Conservation (phyloP, 805 yeast genomes). For the Suhomyces canberraensis region DNA sequence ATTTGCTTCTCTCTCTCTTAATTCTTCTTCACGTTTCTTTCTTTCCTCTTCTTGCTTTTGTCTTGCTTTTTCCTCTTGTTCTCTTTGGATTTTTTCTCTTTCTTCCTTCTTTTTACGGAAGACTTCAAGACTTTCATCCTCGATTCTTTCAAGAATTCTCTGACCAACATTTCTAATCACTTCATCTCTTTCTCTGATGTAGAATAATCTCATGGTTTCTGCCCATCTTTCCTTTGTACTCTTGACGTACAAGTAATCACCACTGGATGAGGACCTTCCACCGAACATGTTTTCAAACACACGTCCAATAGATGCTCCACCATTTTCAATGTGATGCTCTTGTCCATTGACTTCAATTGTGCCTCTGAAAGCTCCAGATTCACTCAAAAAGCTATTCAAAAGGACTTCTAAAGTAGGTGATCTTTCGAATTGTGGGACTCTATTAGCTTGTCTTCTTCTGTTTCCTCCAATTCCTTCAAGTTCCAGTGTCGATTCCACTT, state of each 20-base stretch:
- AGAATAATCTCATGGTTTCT: slow-evolving; percentile 52
- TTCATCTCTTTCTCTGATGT: slow-evolving; percentile 28
- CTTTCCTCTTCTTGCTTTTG: slow-evolving; percentile 31
- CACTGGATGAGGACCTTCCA: slow-evolving; percentile 7
- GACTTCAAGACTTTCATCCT: slow-evolving; percentile 45
- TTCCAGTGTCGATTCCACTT: slow-evolving; percentile 1
- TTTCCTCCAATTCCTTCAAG: neutral
- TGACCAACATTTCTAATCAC: slow-evolving; percentile 20
- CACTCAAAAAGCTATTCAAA: slow-evolving; percentile 11
- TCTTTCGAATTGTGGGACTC: slow-evolving; percentile 1
- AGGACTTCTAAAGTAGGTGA: slow-evolving; percentile 7
- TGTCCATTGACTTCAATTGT: slow-evolving; percentile 19
- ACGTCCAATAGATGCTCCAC: slow-evolving; percentile 3
- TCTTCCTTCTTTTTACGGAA: slow-evolving; percentile 27
- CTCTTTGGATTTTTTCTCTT: slow-evolving; percentile 20
- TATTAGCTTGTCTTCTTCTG: neutral
- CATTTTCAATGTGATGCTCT: slow-evolving; percentile 6
- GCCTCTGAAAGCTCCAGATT: slow-evolving; percentile 18
- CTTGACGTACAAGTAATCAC: slow-evolving; percentile 25
- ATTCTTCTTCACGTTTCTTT: slow-evolving; percentile 26
- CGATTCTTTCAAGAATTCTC: slow-evolving; percentile 45
- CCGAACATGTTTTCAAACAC: slow-evolving; percentile 9
- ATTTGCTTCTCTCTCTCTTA: slow-evolving; percentile 15
- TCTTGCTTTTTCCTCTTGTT: slow-evolving; percentile 27
- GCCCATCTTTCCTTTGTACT: slow-evolving; percentile 70